These are phyloP conservation scores for Heteromeles arbutifolia DNA, from an alignment of 306 rosid species.

Conservation along the genomic window DNA sequence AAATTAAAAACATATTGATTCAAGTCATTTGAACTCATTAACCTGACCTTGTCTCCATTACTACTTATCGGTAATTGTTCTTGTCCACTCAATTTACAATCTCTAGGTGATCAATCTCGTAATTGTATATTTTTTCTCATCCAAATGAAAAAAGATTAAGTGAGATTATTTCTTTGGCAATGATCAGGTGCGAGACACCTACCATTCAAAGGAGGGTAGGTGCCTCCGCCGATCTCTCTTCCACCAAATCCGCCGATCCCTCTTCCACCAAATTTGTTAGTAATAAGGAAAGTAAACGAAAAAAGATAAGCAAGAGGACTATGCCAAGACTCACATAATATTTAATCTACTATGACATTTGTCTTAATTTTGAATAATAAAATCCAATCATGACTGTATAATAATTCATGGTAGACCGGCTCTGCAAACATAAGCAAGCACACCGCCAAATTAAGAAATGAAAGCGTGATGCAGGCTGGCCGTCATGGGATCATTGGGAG, in stretches of 20 bases:
- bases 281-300: no score
- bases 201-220: no score
- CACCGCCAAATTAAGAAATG: background rate
- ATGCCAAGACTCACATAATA: no score
- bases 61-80: background rate
- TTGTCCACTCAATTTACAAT: background rate
- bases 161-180: no score
- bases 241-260: no score
- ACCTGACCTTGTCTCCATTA: background rate
- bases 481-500: background rate
- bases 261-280: no score
- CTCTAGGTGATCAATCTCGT: background rate
- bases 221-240: no score
- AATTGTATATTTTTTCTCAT: no score
- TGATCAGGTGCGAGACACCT: rapidly evolving
- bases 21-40: background rate
- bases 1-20: background rate
- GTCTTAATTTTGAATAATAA: background rate
- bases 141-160: no score
- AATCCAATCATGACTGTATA: background rate
- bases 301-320: no score
- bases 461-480: slow-evolving; percentile 1
- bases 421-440: background rate
- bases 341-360: background rate
- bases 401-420: background rate